Evolutionary conservation across 352 stramenopile genomes (phyloP), one percentile per base, ranked within the genome.

Genomic region (Pythium rishiriense): DNA sequence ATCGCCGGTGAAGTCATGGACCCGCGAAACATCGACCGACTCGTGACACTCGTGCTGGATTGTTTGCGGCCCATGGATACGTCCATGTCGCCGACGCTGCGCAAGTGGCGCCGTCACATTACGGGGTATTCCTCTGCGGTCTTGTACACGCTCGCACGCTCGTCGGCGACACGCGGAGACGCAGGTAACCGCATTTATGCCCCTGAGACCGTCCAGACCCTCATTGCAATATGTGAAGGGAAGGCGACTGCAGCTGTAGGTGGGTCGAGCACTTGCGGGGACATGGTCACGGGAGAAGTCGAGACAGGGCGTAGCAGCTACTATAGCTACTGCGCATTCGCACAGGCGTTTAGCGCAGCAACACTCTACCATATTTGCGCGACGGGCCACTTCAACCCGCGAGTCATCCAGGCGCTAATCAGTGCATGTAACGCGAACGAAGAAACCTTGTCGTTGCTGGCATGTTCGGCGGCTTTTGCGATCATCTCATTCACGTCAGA

Each of bases 291-390:
- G 25, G 26, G 24, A 5, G 47, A 53, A 24, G 14, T 41, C 24
- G 47, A n/a, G 21, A 33, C 33, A 4, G 50, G 52, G 11, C 28
- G 28, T 5, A 49, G 41, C n/a, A 41, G 28, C 37, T 41, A 17
- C 48, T 37, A 37, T 19, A 59, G 24, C 6, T 73, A 66, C 58
- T 76, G 69, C 17, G 50, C 70, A 3, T 62, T 69, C 8, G 84
- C 80, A 0, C 81, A 92, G 39, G 78, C 83, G 7, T 94, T 88
- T 64, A 92, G 85, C 54, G 80, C 85, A 0, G 81, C 81, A 7
- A 90, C 81, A 1, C 62, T 94, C 1, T 94, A 91, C 61, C 80
- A 94, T 39, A 68, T 90, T 48, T 94, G 85, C 31, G 81, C 83
- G 0, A 81, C 81, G 0, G 76, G 70, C 0, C 75, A 81, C 19